phyloP scores from a whole-genome alignment of 768 basidiomycete species.

The Phlegmacium glaucopus region DNA sequence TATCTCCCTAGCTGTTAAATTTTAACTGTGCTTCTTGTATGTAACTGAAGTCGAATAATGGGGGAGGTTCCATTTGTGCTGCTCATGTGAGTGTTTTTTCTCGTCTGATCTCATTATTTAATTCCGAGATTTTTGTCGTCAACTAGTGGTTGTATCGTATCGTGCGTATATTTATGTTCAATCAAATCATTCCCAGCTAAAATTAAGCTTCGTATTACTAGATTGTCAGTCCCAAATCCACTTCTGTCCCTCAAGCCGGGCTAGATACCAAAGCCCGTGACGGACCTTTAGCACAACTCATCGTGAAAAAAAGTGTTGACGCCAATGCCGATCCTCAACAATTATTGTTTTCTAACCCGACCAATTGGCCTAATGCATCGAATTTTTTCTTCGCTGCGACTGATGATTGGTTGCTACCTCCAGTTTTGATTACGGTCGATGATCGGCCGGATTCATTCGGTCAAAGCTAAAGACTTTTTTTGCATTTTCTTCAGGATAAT shows the following conservation, averaged over 20 bases:
- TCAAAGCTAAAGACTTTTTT: constrained; percentile 32
- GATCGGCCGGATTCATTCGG: constrained; percentile 50
- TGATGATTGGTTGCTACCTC: constrained; percentile 48
- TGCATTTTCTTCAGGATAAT: too few relatives aligned
- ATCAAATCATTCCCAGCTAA: neutral
- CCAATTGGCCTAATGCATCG: constrained; percentile 44
- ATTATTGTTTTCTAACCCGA: constrained; percentile 46
- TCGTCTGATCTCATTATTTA: neutral
- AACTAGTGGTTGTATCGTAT: constrained; percentile 44
- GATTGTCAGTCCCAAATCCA: constrained; percentile 51
- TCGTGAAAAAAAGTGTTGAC: constrained; percentile 40
- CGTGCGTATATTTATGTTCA: constrained; percentile 22
- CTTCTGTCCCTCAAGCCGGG: constrained; percentile 54
- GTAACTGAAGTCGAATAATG: constrained; percentile 41
- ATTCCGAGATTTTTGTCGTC: neutral
- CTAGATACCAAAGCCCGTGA: constrained; percentile 49
- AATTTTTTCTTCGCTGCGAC: constrained; percentile 36
- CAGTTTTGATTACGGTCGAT: constrained; percentile 42
- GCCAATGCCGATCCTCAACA: constrained; percentile 41
- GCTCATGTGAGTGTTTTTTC: constrained; percentile 44
- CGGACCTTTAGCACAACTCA: constrained; percentile 47
- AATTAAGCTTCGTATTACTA: constrained; percentile 12
- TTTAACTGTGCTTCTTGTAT: neutral
- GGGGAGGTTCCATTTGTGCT: constrained; percentile 56
- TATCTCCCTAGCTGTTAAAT: neutral